Percentiles rank a stretch among this genome's conserved stretches.
These are phyloP conservation scores for Amanita thiersii DNA, from an alignment of 768 basidiomycete species.

Conservation along the genomic window DNA sequence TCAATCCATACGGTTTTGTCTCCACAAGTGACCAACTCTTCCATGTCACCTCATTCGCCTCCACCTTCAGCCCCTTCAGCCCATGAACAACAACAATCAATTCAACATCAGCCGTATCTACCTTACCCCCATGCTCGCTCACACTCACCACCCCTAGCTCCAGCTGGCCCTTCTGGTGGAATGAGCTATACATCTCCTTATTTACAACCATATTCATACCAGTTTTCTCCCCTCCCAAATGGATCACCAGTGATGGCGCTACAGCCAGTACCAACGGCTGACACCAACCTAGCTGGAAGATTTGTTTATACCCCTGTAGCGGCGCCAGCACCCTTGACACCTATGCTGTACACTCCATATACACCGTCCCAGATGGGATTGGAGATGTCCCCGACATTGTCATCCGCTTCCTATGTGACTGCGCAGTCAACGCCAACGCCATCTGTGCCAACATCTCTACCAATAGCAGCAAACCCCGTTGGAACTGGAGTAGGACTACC, in stretches of 20 bases:
- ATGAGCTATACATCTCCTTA: conserved; percentile 2
- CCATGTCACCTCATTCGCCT: too few relatives aligned
- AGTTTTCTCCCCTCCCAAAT: conserved; percentile 9
- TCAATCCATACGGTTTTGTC: too few relatives aligned
- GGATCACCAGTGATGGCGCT: conserved; percentile 1
- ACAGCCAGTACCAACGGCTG: background rate
- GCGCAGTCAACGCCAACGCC: background rate
- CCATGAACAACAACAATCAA: background rate
- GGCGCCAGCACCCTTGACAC: background rate
- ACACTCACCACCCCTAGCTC: background rate
- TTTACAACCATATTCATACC: conserved; percentile 5
- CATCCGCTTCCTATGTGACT: background rate
- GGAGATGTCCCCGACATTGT: background rate
- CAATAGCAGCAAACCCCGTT: background rate
- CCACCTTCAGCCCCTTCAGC: background rate
- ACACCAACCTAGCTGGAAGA: background rate
- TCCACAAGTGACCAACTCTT: too few relatives aligned
- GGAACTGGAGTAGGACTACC: too few relatives aligned
- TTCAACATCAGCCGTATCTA: too few relatives aligned
- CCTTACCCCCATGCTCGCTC: too few relatives aligned
- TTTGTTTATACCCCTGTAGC: background rate
- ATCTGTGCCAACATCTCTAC: too few relatives aligned
- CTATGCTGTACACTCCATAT: background rate
- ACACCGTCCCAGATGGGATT: background rate
- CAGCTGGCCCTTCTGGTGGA: too few relatives aligned